phyloP scores from a whole-genome alignment of 2,329 filamentous ascomycete genomes.

The Talaromyces sp. region DNA sequence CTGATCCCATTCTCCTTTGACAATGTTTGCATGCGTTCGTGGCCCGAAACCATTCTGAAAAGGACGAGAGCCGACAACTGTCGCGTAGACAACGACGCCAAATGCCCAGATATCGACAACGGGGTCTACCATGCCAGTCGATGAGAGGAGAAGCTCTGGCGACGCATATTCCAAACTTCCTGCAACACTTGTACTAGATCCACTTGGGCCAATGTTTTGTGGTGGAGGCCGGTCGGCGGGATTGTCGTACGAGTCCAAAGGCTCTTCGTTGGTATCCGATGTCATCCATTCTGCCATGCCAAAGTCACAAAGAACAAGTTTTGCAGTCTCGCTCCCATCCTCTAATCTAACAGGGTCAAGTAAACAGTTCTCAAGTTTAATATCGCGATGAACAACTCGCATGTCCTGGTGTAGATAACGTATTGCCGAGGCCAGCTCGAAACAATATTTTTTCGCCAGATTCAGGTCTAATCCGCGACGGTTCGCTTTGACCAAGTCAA shows the following conservation, averaged over 20 bases:
- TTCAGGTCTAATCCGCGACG: slow-evolving; percentile 47
- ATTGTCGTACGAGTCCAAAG: slow-evolving; percentile 45
- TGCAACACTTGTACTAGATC: slow-evolving; percentile 53
- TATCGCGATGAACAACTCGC: slow-evolving; percentile 60
- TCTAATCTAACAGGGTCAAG: slow-evolving; percentile 49
- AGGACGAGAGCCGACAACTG: slow-evolving; percentile 57
- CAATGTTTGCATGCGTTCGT: slow-evolving; percentile 55
- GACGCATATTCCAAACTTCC: slow-evolving; percentile 55
- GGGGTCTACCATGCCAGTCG: slow-evolving; percentile 38
- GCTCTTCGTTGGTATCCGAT: slow-evolving; percentile 48
- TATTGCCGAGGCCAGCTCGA: slow-evolving; percentile 59
- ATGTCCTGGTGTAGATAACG: slow-evolving; percentile 65
- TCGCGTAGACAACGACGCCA: slow-evolving; percentile 57
- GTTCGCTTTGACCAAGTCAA: slow-evolving; percentile 55
- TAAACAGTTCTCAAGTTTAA: slow-evolving; percentile 66
- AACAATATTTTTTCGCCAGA: slow-evolving; percentile 55
- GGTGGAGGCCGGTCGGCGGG: slow-evolving; percentile 43
- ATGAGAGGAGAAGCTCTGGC: slow-evolving; percentile 40
- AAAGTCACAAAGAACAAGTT: slow-evolving; percentile 61
- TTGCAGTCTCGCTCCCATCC: slow-evolving; percentile 47
- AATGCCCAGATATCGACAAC: slow-evolving; percentile 64
- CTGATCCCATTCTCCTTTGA: slow-evolving; percentile 54
- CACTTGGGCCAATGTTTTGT: slow-evolving; percentile 50
- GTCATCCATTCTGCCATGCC: slow-evolving; percentile 64
- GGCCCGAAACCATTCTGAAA: slow-evolving; percentile 58